Evolutionary conservation across 345 rosid species (phyloP), one percentile per base, ranked within the genome.

Genomic region (Euphorbia tirucalli): DNA sequence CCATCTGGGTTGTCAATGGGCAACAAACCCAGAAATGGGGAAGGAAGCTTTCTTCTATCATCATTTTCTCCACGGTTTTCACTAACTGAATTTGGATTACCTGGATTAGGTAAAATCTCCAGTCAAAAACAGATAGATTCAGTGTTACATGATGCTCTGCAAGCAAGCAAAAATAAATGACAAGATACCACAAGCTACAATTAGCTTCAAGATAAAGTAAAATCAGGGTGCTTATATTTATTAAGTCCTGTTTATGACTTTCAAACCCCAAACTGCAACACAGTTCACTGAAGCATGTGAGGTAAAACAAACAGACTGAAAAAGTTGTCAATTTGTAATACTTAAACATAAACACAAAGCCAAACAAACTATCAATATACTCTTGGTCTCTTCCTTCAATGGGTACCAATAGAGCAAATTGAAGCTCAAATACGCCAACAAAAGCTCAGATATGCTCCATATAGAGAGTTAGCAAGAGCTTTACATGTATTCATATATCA

Each of bases 1-100:
- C 75, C 82, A 77, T 94, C 98, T 18, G 85, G 83, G 74, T 82
- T 89, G 62, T 88, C 95, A 21, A 66, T 11, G 2, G 96, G 91
- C 82, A 75, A 49, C 73, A 78, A 41, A 60, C 87, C 88, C 59
- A 71, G 63, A 71, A 75, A 62, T 1, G 95, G 95, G 39, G 90
- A 84, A 57, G 89, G 80, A 69, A 82, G 67, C 61, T 61, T 77
- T 77, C 80, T 79, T 16, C 49, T 69, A 65, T 78, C 79, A 25
- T 75, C 76, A 44, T 73, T 83, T 24, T 85, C 96, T 24, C 71
- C 77, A 0, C 56, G 56, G 27, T 62, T 70, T 70, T 83, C 88
- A 22, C 79, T 58, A 52, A 77, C 83, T 4, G 84, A 71, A 77
- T 78, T 83, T 8, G 79, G 70, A 81, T 85, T 76, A 64, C 87